Base-by-base conservation (phyloP, 768 basidiomycete genomes). In the Rhodotorula graminis region DNA sequence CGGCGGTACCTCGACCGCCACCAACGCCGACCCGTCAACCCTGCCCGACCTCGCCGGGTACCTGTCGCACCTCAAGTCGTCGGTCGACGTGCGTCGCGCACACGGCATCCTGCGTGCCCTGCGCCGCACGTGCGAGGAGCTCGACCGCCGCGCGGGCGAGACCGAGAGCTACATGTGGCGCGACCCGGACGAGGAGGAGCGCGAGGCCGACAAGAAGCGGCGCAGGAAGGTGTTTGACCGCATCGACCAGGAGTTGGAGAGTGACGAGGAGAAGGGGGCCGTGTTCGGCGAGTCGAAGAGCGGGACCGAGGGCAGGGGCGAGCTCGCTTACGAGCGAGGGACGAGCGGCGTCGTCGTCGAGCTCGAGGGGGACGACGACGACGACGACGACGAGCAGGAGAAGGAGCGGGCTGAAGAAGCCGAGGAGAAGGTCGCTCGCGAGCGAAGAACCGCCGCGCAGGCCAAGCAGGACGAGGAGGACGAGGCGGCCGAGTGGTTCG, bases 171-270 rank as follows among this genome's bases (percentile, higher is more conserved):
- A 33, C 40, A 71, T 78, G 72, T 76, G 75, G 77, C 60, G 70
- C 14, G 77, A 78, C 55, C 77, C 75, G 53, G 57, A 71, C 14
- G 77, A 78, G 64, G 64, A 71, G 52, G 64, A 69, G 52, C 58
- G 65, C 33, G 67, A 72, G 21, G 15, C 29, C 49, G 64, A 55
- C 66, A 49, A 25, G 61, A 42, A 42, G 49, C 46, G n/a, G 55
- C 61, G 50, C 60, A 65, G 64, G 57, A 69, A 21, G 59, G 42
- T 65, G 56, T 71, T 58, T 58, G 67, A 65, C 14, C 50, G 47
- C 29, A 9, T 70, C 18, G 75, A 75, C 33, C 53, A 65, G 9
- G 77, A 78, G 61, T 29, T 76, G 5, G 67, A 71, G 7, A 65
- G 64, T n/a, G 67, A 66, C 31, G 65, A 61, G 8, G 60, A 61